Evolutionary conservation across 305 asterid genomes (phyloP), one percentile per base, ranked within the genome.

Genomic region (Fraxinus nigra): DNA sequence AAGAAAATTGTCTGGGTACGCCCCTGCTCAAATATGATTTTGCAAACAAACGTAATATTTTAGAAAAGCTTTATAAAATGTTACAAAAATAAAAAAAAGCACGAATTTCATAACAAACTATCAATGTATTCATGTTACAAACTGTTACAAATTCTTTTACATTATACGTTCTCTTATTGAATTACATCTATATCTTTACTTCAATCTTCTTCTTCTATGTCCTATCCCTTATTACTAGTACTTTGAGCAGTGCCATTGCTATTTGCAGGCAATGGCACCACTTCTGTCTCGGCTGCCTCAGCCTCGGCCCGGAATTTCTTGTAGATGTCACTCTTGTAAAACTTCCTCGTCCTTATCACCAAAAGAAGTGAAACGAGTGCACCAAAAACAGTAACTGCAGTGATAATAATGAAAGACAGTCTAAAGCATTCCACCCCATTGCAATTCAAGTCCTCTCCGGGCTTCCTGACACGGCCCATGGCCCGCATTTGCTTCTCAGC

Each of bases 281-380:
- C 81, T 87, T 87, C 91, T 72, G 59, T 82, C 83, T 86, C 93
- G 11, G 67, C 86, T 11, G 79, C 82, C 81, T 69, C 28, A 24
- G 82, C 91, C 84, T 89, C 87, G 67, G 85, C 84, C 81, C 94
- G 63, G 76, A 91, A 94, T 85, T 85, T 92, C 89, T 85, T 88
- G 32, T 94, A 92, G 11, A 94, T 94, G 54, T 94, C 98, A 61
- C 96, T 88, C 89, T 80, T 84, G 61, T 94, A 94, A 80, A 94
- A 92, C 85, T 85, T 90, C 82, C 87, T 86, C 24, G 97, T 94
- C 85, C 98, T 83, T 8, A 85, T 2, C 82, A 90, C 98, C 88
- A 94, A 79, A 1, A 91, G 77, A 2, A 87, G 22, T 4, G 98
- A 94, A 48, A 91, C 91, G 0, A 89, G 26, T 0, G 96, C 92